Conservation (phyloP, 192 early-diverging fungal genomes). For the Helicostylum pulchrum region DNA sequence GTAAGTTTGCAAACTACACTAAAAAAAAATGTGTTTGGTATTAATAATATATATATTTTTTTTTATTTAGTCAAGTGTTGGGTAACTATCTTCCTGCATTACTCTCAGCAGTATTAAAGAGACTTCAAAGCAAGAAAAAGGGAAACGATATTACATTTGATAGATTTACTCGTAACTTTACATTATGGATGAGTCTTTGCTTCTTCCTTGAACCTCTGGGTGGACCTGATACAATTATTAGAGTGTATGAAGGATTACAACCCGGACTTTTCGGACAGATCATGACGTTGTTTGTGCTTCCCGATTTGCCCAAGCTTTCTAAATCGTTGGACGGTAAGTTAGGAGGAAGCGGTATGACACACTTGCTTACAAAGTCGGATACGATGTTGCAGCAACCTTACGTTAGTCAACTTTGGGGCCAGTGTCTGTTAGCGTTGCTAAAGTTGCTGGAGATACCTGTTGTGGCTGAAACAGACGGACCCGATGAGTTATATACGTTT, state of each 20-base stretch:
- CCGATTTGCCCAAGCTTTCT: conserved; percentile 57
- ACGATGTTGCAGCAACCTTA: conserved; percentile 55
- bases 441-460: conserved; percentile 59
- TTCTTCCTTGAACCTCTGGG: conserved; percentile 61
- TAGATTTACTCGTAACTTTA: conserved; percentile 62
- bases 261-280: conserved; percentile 62
- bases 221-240: conserved; percentile 57
- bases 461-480: conserved; percentile 44
- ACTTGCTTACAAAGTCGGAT: conserved; percentile 54
- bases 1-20: conserved; percentile 32
- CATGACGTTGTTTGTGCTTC: conserved; percentile 59
- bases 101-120: conserved; percentile 41
- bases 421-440: conserved; percentile 47
- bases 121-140: conserved; percentile 50
- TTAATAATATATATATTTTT: no score
- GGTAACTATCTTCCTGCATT: conserved; percentile 49
- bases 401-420: conserved; percentile 47
- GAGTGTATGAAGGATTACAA: conserved; percentile 57
- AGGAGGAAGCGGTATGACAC: conserved; percentile 60
- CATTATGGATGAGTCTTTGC: conserved; percentile 64
- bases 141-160: conserved; percentile 31
- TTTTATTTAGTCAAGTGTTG: conserved; percentile 46
- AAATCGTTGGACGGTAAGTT: conserved; percentile 60
- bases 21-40: no score
- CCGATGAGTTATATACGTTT: conserved; percentile 60